Evolutionary conservation across 2,329 filamentous ascomycete genomes (phyloP), one percentile per base, ranked within the genome.

Genomic region (Aurifilum marmelostoma): DNA sequence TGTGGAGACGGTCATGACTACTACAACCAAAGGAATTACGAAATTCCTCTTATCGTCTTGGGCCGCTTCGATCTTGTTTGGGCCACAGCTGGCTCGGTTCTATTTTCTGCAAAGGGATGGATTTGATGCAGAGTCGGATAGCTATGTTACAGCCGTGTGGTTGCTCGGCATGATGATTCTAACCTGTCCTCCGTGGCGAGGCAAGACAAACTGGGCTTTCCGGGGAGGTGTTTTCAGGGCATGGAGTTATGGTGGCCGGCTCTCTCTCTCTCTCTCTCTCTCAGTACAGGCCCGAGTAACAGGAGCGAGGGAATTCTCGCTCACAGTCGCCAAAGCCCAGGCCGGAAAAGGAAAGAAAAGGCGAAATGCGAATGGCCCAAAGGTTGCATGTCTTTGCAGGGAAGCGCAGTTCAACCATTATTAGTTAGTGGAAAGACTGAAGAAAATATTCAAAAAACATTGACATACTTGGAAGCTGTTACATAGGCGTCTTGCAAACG

Each of bases 231-330:
- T 66, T 68, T 63, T 66, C 14, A 47, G 54, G 69, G 66, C 66
- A 70, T 52, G 69, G 69, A 65, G 69, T 70, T 70, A 41, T 61
- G 69, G 54, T 41, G 62, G 6, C 54, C 43, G 63, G 32, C 52
- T 29, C n/a, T n/a, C n/a, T n/a, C n/a, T n/a, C n/a, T n/a, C n/a
- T n/a, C n/a, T n/a, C n/a, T n/a, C n/a, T n/a, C n/a, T n/a, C 34
- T 65, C 59, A 43, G 37, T 34, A 61, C n/a, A 61, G 59, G 24
- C 59, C 62, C 58, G 59, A 63, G 61, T n/a, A 61, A 54, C 39
- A 56, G 63, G 63, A 60, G 60, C 56, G 65, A 62, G 56, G 43
- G 63, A 56, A 60, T 41, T 59, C 39, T 68, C 63, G 66, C 65
- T 65, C 69, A 68, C 41, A 50, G 67, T 66, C 50, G 47, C 58